Base-by-base conservation (phyloP, 2,329 filamentous ascomycete species). In the Botrytis tulipae region DNA sequence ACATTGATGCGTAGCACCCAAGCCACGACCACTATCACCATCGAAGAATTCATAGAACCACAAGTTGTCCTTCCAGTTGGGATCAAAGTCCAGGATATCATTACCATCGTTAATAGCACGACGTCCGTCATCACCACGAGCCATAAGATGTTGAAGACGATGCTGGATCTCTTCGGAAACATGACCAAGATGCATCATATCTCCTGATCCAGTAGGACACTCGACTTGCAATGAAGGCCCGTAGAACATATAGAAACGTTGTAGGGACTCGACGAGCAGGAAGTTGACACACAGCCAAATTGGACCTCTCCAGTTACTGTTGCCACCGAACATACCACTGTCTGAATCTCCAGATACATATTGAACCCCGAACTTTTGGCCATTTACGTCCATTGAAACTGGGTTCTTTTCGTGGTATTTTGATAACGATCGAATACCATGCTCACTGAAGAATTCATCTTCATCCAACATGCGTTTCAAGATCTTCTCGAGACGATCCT, bases 21-120 rank as follows among this genome's bases (percentile, higher is more conserved):
- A 87, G 25, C 96, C 95, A 77, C 94, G 92, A 22, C 95, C 95
- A 69, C 87, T 91, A 81, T 98, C 95, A 57, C 94, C 95, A 80
- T 98, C 95, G 81, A 98, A 98, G 86, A 97, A 98, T 82, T 98
- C 95, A 81, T 97, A 92, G 87, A 97, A 98, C 93, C 94, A 98
- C 79, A 98, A 86, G 80, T 95, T 90, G 79, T 97, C 95, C 82
- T 92, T 95, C 95, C 95, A 98, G 82, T 97, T 86, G 37, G 93
- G 91, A 80, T 98, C 94, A 80, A 93, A 97, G 83, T 98, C 94
- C 46, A 98, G 90, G 77, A 91, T 88, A 78, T 98, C 91, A 78
- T 92, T 94, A 29, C 93, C 92, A 73, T 89, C 91, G 79, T 98
- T 97, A 85, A 97, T 92, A 76, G 94, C 95, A 76, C 96, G 91